Conservation (phyloP, 306 rosid genomes). For the Crataegus laevigata region DNA sequence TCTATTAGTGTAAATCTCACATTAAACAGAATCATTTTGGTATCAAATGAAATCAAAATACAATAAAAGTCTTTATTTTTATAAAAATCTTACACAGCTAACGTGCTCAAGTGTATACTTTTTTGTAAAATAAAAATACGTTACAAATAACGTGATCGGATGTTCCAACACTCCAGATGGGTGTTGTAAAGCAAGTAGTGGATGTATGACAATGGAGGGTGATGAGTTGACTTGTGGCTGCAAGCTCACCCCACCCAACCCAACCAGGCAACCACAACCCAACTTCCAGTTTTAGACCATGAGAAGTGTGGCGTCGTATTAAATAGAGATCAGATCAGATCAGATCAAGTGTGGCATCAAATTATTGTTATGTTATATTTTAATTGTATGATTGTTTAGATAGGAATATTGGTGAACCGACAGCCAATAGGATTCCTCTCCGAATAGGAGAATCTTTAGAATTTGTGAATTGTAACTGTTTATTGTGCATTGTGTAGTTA, state of each 20-base stretch:
- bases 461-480: accelerated
- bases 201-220: neutral
- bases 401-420: neutral
- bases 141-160: neutral
- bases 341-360: too few species aligned
- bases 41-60: too few species aligned
- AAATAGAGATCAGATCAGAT: neutral
- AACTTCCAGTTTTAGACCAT: neutral
- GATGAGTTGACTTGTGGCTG: neutral
- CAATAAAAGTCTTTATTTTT: too few species aligned
- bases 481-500: accelerated
- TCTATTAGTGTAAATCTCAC: too few species aligned
- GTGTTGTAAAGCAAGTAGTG: neutral
- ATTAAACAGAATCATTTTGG: too few species aligned
- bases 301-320: neutral
- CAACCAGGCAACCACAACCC: neutral
- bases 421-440: too few species aligned
- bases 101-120: too few species aligned
- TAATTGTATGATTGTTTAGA: neutral
- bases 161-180: too few species aligned
- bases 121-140: too few species aligned
- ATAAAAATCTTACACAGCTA: too few species aligned
- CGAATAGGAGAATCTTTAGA: too few species aligned
- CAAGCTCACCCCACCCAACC: neutral
- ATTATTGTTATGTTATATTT: too few species aligned